Conservation (phyloP, 1,139 yeast species). For the Kluyveromyces sp. region DNA sequence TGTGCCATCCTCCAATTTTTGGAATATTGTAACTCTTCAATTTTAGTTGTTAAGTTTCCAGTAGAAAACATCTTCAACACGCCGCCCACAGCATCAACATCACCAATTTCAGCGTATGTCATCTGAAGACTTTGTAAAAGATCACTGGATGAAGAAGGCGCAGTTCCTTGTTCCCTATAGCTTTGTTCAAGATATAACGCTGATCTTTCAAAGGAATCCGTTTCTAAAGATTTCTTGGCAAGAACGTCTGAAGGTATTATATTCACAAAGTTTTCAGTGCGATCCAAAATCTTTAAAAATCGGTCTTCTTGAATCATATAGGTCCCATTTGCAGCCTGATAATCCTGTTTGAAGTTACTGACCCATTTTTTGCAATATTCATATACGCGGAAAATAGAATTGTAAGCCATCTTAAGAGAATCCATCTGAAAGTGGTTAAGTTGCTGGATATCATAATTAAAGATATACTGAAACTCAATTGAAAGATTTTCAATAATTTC, state of each 20-base stretch:
- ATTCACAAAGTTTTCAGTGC: constrained; percentile 40
- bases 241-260: constrained; percentile 60
- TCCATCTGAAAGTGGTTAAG: constrained; percentile 49
- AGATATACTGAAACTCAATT: constrained; percentile 51
- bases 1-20: constrained; percentile 86
- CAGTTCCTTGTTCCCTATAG: constrained; percentile 37
- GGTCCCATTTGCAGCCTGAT: constrained; percentile 21
- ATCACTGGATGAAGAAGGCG: constrained; percentile 33
- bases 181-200: constrained; percentile 81
- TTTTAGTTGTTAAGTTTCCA: constrained; percentile 60
- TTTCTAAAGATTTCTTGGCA: constrained; percentile 74
- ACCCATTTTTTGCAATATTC: constrained; percentile 84
- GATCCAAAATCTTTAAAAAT: constrained; percentile 13
- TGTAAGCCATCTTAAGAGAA: constrained; percentile 55
- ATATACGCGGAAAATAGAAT: constrained; percentile 65
- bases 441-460: constrained; percentile 40
- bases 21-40: constrained; percentile 73
- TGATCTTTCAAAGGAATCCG: constrained; percentile 82
- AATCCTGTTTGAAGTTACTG: constrained; percentile 30
- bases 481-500: constrained; percentile 40
- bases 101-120: constrained; percentile 82
- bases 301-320: constrained; percentile 23
- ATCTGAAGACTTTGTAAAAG: constrained; percentile 54
- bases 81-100: constrained; percentile 86
- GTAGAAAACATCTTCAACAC: constrained; percentile 67